Evolutionary conservation across 768 basidiomycete species (phyloP), one percentile per base, ranked within the genome.

Genomic region (Scleroderma bovista): DNA sequence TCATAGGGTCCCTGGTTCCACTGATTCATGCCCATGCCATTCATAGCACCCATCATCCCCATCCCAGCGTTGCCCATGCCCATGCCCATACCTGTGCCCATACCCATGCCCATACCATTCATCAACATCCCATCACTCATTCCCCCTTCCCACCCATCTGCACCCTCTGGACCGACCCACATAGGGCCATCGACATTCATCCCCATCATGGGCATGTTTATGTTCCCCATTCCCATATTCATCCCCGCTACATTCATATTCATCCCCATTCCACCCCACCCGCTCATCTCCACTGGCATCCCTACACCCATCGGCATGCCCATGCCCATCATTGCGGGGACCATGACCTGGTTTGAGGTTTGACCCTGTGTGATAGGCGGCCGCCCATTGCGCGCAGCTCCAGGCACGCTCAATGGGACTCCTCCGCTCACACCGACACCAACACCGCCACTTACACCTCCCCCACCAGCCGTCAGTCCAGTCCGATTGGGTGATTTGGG

Each of bases 401-500:
- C 61, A 50, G 44, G 44, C 11, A 45, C 44, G 20, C 44, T 45
- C 44, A 45, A 17, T 13, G 44, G 29, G 31, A 48, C 46, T 15
- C 60, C 33, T 0, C 50, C 51, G 22, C 52, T 44, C 31, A 53
- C 46, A 12, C 51, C 44, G 13, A 61, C 60, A 20, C 58, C 53
- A 13, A 61, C 49, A 26, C 59, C 57, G 24, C 62, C 54, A 37
- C 62, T 52, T 31, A 62, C 51, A 41, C 61, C 51, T 49, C 64
- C 45, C 59, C 70, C 57, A 55, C 64, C 57, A 0, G 52, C 41
- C 13, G 47, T 46, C n/a, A 41, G 23, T 29, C 72, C 68, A 11
- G 65, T 60, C 41, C 82, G 73, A 20, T 83, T 72, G 9, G 93
- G 92, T 1, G 90, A 93, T 64, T 94, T 93, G 0, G 91, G 92